phyloP scores from a whole-genome alignment of 2,329 filamentous ascomycete species.

The Xylaria sp. region DNA sequence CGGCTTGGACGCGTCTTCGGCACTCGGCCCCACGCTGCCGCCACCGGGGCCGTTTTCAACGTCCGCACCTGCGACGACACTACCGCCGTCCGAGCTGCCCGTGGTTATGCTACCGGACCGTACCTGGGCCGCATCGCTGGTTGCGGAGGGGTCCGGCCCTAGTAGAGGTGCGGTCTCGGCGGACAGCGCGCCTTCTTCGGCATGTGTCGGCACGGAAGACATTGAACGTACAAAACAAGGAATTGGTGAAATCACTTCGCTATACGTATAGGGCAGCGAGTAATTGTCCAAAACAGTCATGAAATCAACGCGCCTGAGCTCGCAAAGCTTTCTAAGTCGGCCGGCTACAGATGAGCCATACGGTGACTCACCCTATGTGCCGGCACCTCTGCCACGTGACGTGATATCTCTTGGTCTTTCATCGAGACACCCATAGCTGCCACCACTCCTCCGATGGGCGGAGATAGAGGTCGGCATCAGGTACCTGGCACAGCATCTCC shows the following conservation, averaged over 20 bases:
- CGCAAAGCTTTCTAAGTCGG: no score
- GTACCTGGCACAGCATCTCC: neutral
- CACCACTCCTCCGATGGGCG: neutral
- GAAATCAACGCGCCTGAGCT: no score
- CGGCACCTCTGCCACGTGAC: no score
- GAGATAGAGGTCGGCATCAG: no score
- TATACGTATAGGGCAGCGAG: no score
- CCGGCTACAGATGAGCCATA: no score
- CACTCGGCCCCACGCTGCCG: conserved; percentile 34
- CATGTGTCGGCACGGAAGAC: conserved; percentile 12
- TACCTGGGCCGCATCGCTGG: conserved; percentile 9
- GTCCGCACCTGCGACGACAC: conserved; percentile 18
- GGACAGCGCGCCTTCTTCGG: conserved; percentile 14
- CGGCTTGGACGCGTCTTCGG: conserved; percentile 31
- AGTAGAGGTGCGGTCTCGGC: conserved; percentile 34
- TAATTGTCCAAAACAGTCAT: no score
- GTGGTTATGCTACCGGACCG: conserved; percentile 26
- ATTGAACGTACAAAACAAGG: no score
- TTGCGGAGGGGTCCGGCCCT: conserved; percentile 18
- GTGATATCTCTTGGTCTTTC: no score
- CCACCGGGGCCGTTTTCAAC: conserved; percentile 33
- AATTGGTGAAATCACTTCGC: no score
- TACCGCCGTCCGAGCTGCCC: conserved; percentile 1
- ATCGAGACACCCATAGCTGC: no score
- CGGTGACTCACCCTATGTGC: no score